Evolutionary conservation across 2,329 filamentous ascomycete species (phyloP).

Genomic region (Diaporthe ilicicola): DNA sequence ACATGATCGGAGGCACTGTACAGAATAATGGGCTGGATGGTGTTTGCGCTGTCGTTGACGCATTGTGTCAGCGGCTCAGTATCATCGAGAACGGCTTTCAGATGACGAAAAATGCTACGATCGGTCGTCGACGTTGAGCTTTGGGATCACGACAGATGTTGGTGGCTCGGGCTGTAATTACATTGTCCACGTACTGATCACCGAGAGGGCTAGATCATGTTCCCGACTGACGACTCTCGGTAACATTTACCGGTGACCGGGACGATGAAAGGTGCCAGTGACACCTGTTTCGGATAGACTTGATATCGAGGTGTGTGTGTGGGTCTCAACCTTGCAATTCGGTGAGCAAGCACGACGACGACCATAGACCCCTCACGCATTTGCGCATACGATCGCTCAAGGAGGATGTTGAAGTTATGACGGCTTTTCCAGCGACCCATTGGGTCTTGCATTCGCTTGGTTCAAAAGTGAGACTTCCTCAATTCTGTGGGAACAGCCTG

Average conservation of each 20-base stretch:
- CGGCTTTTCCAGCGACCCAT: not conserved
- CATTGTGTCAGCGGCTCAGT: not conserved
- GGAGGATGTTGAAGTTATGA: too few species aligned
- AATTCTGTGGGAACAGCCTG: too few species aligned
- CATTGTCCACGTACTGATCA: not conserved
- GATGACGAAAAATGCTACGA: not conserved
- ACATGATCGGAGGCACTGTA: not conserved
- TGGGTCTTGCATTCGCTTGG: not conserved
- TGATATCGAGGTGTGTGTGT: not conserved
- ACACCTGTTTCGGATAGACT: not conserved
- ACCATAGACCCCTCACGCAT: not conserved
- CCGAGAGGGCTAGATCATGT: not conserved
- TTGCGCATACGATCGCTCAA: not conserved
- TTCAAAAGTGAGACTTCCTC: not conserved
- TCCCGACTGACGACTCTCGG: too few species aligned
- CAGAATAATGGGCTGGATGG: not conserved
- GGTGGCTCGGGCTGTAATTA: too few species aligned
- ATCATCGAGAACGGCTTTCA: conserved; percentile 2
- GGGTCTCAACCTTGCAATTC: too few species aligned
- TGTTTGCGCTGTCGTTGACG: not conserved
- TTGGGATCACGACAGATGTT: not conserved
- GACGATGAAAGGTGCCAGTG: too few species aligned
- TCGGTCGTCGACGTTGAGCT: not conserved
- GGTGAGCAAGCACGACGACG: too few species aligned
- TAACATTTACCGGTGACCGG: too few species aligned